These are phyloP conservation scores for Diutina catenulata DNA, from an alignment of 1,139 yeast genomes.

Conservation along the genomic window DNA sequence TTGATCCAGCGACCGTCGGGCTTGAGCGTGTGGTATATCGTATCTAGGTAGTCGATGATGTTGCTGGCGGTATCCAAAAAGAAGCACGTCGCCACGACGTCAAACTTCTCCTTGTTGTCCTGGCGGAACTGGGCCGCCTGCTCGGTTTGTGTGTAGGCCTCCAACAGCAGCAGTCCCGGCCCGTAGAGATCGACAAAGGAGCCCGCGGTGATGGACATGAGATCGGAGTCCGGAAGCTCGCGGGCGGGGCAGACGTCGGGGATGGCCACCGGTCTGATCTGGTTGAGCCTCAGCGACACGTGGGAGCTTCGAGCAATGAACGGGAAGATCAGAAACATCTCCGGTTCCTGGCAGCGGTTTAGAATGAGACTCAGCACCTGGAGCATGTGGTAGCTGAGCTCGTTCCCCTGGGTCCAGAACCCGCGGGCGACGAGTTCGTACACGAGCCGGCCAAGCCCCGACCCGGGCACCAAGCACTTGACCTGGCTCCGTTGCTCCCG, in stretches of 20 bases:
- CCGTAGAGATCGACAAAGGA: conserved; percentile 73
- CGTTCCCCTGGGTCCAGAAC: conserved; percentile 75
- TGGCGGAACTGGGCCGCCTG: conserved; percentile 27
- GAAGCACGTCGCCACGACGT: conserved; percentile 58
- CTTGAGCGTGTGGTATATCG: conserved; percentile 41
- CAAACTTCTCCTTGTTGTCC: conserved; percentile 27
- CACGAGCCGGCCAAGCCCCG: conserved; percentile 75
- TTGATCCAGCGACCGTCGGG: conserved; percentile 56
- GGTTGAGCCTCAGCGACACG: conserved; percentile 29
- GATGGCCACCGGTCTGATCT: conserved; percentile 35
- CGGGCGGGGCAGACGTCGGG: conserved; percentile 41
- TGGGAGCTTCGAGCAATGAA: conserved; percentile 43
- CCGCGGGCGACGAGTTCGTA: conserved; percentile 59
- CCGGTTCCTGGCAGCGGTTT: conserved; percentile 34
- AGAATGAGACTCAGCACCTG: conserved; percentile 53
- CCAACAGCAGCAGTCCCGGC: conserved; percentile 27
- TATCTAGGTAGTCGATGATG: conserved; percentile 53
- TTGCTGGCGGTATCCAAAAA: conserved; percentile 75
- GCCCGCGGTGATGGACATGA: conserved; percentile 73
- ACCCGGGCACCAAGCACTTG: conserved; percentile 63
- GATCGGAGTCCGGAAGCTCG: conserved; percentile 23
- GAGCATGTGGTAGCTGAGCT: conserved; percentile 73
- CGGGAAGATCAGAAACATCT: conserved; percentile 37
- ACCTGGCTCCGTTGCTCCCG: conserved; percentile 15
- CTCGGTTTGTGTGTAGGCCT: conserved; percentile 25